Conservation (phyloP, 768 basidiomycete genomes). For the Kondoa subrosea region DNA sequence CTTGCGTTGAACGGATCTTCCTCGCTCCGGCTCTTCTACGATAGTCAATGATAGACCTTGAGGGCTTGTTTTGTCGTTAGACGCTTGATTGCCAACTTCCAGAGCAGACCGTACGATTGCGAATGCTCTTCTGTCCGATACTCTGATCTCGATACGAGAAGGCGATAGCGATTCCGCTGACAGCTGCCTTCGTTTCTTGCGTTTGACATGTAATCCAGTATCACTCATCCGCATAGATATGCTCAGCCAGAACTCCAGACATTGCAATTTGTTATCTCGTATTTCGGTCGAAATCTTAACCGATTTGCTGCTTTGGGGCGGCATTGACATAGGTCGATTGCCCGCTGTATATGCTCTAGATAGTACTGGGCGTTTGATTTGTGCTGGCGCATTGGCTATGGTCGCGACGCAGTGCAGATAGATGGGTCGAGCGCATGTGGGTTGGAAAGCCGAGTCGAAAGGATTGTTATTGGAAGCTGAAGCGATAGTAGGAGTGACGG, state of each 20-base stretch:
- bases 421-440: not conserved
- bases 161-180: not conserved
- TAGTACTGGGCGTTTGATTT: not conserved
- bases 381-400: not conserved
- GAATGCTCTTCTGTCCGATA: not conserved
- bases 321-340: not conserved
- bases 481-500: not conserved
- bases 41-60: not conserved
- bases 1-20: not conserved
- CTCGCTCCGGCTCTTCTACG: not conserved
- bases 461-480: not conserved
- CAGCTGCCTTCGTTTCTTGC: not conserved
- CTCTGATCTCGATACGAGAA: not conserved
- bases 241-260: not conserved
- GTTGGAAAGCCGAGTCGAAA: not conserved
- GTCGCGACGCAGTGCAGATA: not conserved
- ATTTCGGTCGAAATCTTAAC: not conserved
- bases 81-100: not conserved
- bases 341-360: not conserved
- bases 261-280: not conserved
- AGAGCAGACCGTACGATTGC: not conserved
- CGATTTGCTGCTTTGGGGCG: not conserved
- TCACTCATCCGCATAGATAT: not conserved
- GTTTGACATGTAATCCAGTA: not conserved
- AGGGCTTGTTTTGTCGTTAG: not conserved